Evolutionary conservation across 257 asterid species (phyloP).

Genomic region (Solanum gandarillasii): DNA sequence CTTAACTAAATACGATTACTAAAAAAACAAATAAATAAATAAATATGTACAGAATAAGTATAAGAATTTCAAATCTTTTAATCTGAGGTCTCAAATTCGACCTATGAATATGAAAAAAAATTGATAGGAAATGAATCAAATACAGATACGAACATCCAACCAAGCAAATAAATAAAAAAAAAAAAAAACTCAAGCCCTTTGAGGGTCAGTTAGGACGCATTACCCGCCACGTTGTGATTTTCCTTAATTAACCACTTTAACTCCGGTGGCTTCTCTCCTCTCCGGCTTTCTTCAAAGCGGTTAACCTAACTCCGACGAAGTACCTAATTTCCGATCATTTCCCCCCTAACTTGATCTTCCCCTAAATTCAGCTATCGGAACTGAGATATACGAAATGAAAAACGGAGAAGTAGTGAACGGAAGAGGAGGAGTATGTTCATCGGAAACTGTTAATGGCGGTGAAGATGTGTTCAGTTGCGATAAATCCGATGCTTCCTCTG

Average conservation of each 20-base stretch:
- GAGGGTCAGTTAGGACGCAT: background rate
- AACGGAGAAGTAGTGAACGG: background rate
- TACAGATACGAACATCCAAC: too few relatives aligned
- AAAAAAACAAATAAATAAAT: too few relatives aligned
- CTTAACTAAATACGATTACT: background rate
- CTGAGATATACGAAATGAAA: background rate
- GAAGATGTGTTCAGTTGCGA: constrained; percentile 55
- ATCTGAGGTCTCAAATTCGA: too few relatives aligned
- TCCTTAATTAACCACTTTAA: background rate
- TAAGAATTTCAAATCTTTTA: background rate
- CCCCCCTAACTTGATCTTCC: background rate
- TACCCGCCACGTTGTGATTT: background rate
- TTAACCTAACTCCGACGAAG: background rate
- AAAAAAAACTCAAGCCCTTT: too few relatives aligned
- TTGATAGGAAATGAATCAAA: too few relatives aligned
- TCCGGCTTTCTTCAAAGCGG: background rate
- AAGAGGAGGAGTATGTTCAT: constrained; percentile 30
- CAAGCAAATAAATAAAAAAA: too few relatives aligned
- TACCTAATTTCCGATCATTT: background rate
- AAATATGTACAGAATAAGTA: background rate
- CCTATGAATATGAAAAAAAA: too few relatives aligned
- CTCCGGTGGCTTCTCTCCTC: background rate
- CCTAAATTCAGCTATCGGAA: background rate
- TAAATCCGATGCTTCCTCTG: constrained; percentile 44
- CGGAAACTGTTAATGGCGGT: constrained; percentile 51